These are phyloP conservation scores for Dioscorea alata DNA, from an alignment of 106 monocot genomes.

Conservation along the genomic window DNA sequence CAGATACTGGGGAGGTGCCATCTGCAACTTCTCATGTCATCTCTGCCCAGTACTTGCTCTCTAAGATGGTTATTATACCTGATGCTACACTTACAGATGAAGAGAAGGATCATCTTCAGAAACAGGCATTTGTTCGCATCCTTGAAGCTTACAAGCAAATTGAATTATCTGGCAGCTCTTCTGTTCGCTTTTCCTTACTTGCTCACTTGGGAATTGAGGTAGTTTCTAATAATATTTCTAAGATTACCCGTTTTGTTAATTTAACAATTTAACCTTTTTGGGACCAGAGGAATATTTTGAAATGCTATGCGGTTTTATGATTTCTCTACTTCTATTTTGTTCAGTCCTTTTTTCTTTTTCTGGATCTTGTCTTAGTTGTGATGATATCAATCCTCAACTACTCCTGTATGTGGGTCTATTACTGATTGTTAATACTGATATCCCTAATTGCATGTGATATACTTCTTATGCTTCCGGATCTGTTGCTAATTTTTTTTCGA, in stretches of 20 bases:
- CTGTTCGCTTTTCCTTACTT: constrained; percentile 64
- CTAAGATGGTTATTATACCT: constrained; percentile 51
- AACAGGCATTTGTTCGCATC: constrained; percentile 61
- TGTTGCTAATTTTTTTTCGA: constrained; percentile 1
- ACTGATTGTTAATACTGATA: no score
- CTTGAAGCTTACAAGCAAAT: constrained; percentile 74
- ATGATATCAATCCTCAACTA: no score
- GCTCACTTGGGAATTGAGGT: constrained; percentile 88
- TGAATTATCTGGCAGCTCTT: constrained; percentile 39
- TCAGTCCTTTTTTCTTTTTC: not conserved
- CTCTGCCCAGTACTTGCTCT: constrained; percentile 37
- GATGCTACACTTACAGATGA: constrained; percentile 63
- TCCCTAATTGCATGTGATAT: no score
- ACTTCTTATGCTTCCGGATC: no score
- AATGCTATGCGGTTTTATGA: no score
- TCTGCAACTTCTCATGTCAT: constrained; percentile 20
- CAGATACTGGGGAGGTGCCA: constrained; percentile 34
- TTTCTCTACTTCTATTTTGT: not conserved
- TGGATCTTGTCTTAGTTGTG: no score
- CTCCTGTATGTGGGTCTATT: no score
- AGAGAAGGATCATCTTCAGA: constrained; percentile 79
- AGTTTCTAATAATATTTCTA: not conserved
- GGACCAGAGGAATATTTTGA: no score
- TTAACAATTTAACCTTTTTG: no score
- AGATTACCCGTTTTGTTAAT: not conserved